A percentile compares a stretch with the other conserved stretches of the same genome.
Evolutionary conservation across 371 early-diverging fungal species (phyloP).

Genomic region (Mortierella sp.): DNA sequence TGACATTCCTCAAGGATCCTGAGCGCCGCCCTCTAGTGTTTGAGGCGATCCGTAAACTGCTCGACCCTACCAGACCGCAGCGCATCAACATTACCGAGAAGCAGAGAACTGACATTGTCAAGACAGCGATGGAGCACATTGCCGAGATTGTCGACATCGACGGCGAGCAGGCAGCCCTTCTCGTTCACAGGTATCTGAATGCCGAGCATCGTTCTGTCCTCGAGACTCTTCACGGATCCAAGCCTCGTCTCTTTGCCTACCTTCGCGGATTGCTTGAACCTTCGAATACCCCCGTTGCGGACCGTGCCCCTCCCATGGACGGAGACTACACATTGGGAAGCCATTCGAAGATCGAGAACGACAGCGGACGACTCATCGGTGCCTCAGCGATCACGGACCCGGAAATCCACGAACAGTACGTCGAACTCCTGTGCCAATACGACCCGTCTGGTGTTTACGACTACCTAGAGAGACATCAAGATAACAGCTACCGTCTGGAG

Average conservation of each 20-base stretch:
- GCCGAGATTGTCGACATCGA: constrained; percentile 79
- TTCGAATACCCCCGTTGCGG: constrained; percentile 10
- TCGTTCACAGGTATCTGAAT: constrained; percentile 73
- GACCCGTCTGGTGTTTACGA: constrained; percentile 78
- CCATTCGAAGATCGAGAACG: constrained; percentile 6
- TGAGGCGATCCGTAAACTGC: constrained; percentile 68
- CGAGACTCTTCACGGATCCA: constrained; percentile 64
- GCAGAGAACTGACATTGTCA: constrained; percentile 71
- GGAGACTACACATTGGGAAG: background rate
- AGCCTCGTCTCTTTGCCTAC: constrained; percentile 74
- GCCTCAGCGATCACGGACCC: constrained; percentile 49
- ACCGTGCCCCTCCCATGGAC: constrained; percentile 1
- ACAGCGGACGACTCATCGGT: constrained; percentile 16
- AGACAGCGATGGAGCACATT: constrained; percentile 73
- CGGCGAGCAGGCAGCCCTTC: constrained; percentile 71
- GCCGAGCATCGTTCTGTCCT: constrained; percentile 74
- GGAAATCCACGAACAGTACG: constrained; percentile 75
- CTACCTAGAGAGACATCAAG: constrained; percentile 71
- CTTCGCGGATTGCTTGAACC: constrained; percentile 79
- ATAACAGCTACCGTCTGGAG: constrained; percentile 70
- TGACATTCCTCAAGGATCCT: constrained; percentile 79
- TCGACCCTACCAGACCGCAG: constrained; percentile 60
- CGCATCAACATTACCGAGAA: constrained; percentile 59
- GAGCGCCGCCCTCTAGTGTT: constrained; percentile 69
- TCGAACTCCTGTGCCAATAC: constrained; percentile 77